phyloP scores from a whole-genome alignment of 2,329 filamentous ascomycete genomes.

The Phyllosticta citrichinensis region DNA sequence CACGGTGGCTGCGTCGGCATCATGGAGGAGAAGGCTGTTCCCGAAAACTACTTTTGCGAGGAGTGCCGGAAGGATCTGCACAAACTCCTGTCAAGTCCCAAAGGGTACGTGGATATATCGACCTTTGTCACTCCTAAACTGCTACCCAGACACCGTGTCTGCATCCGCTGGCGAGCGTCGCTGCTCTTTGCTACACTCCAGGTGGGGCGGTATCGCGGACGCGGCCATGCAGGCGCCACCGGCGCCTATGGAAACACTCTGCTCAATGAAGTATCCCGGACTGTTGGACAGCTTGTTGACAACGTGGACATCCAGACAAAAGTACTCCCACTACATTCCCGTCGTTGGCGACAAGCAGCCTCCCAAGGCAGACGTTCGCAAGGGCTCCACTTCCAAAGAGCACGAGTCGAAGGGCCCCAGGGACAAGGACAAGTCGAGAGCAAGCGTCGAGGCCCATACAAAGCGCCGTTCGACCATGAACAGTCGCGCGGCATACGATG shows the following conservation, averaged over 20 bases:
- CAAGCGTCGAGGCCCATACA: constrained; percentile 49
- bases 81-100: constrained; percentile 66
- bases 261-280: neutral
- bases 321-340: constrained; percentile 55
- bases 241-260: constrained; percentile 6
- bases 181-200: neutral
- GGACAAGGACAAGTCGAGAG: constrained; percentile 43
- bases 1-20: constrained; percentile 97
- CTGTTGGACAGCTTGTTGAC: neutral
- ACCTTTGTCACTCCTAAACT: neutral
- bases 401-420: constrained; percentile 43
- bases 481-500: constrained; percentile 89
- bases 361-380: constrained; percentile 44
- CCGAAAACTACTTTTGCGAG: constrained; percentile 97
- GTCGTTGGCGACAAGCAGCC: constrained; percentile 43
- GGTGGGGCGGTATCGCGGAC: neutral
- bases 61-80: constrained; percentile 87
- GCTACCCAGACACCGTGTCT: neutral
- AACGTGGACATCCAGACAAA: constrained; percentile 37
- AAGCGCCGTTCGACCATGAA: constrained; percentile 97
- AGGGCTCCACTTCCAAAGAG: constrained; percentile 57
- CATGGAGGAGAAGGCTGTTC: constrained; percentile 74
- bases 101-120: constrained; percentile 57
- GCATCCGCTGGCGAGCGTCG: neutral
- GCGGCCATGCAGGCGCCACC: constrained; percentile 5